Evolutionary conservation across 495 filamentous ascomycete species (phyloP).

Genomic region (Terfezia boudieri): DNA sequence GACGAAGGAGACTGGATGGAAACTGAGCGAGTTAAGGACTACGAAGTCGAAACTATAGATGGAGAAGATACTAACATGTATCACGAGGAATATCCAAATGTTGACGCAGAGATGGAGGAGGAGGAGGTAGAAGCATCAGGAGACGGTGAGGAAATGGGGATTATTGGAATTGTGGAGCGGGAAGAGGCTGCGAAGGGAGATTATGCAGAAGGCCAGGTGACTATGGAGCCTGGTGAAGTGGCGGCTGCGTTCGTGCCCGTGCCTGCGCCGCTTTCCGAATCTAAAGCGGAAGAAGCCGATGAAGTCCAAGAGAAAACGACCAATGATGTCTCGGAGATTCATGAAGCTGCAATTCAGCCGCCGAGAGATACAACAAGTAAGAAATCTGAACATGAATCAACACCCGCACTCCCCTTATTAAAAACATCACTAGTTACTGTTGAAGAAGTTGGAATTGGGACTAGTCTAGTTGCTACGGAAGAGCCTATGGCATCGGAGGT

Average conservation of each 20-base stretch:
- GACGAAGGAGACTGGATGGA: constrained; percentile 3
- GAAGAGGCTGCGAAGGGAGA: no score
- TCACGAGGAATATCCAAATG: neutral
- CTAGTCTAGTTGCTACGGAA: no score
- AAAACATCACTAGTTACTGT: no score
- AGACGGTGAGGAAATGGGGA: no score
- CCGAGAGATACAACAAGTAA: neutral
- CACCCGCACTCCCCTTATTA: neutral
- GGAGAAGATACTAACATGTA: no score
- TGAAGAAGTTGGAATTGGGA: no score
- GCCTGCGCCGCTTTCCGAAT: no score
- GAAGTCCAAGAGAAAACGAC: neutral
- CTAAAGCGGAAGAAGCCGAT: neutral
- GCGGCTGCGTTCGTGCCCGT: no score
- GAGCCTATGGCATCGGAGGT: no score
- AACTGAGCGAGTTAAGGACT: neutral
- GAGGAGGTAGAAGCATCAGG: neutral
- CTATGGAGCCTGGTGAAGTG: no score
- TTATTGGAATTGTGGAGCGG: no score
- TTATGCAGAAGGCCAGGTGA: no score
- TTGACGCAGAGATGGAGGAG: constrained; percentile 3
- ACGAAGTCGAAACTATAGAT: neutral
- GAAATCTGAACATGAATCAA: neutral
- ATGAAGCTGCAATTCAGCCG: neutral
- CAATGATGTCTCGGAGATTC: neutral